A percentile compares a stretch with the other conserved stretches of the same genome.
These are phyloP conservation scores for Canna indica DNA, from an alignment of 176 grass and related monocot species.

Conservation along the genomic window DNA sequence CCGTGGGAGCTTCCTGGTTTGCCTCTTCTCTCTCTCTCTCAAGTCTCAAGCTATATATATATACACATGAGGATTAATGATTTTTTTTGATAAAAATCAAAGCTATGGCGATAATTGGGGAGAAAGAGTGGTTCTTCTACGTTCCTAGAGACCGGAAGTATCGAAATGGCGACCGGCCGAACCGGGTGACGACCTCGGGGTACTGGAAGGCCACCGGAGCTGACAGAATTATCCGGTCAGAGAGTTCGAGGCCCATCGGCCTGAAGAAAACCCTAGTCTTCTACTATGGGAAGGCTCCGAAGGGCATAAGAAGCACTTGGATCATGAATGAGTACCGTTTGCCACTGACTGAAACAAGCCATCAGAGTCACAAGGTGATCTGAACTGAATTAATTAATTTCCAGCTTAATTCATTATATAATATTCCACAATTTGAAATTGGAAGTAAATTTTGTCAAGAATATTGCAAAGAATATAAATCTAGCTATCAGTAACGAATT, in stretches of 20 bases:
- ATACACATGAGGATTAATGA: no score
- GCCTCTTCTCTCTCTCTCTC: no score
- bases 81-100: no score
- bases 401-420: neutral
- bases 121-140: conserved; percentile 4
- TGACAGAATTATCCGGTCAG: neutral
- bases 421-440: neutral
- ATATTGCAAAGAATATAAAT: no score
- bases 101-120: neutral
- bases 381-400: neutral
- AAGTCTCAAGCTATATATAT: no score
- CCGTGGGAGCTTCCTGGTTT: conserved; percentile 11
- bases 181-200: conserved; percentile 1
- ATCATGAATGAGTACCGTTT: conserved; percentile 10
- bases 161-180: neutral
- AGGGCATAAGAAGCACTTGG: neutral
- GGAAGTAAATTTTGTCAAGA: neutral
- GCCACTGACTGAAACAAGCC: neutral
- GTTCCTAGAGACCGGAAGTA: conserved; percentile 4
- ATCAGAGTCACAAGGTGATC: neutral
- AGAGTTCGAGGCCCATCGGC: neutral
- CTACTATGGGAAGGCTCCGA: conserved; percentile 5
- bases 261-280: conserved; percentile 10
- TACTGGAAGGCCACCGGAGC: conserved; percentile 9
- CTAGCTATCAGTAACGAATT: no score